A percentile compares a stretch with the other conserved stretches of the same genome.
phyloP scores from a whole-genome alignment of 805 yeast species.

The Hagleromyces aurorensis region DNA sequence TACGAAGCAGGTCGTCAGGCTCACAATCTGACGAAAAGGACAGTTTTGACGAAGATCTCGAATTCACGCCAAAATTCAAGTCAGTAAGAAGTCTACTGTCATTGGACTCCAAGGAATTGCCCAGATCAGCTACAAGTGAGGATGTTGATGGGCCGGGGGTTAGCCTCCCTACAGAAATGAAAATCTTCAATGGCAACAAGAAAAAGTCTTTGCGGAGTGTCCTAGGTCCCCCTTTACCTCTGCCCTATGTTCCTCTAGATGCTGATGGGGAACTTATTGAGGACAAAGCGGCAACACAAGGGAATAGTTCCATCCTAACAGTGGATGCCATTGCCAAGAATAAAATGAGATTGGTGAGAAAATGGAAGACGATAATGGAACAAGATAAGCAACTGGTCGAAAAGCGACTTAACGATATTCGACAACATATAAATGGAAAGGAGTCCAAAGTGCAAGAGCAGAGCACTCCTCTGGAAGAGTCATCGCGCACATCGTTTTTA shows the following conservation, averaged over 20 bases:
- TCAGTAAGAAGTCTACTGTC: slow-evolving; percentile 15
- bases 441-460: no score
- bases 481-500: no score
- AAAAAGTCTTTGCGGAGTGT: slow-evolving; percentile 10
- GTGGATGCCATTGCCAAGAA: slow-evolving; percentile 6
- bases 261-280: neutral
- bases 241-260: slow-evolving; percentile 26
- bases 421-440: slow-evolving; percentile 3
- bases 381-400: slow-evolving; percentile 12
- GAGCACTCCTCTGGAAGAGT: no score
- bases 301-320: slow-evolving; percentile 4
- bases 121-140: slow-evolving; percentile 2
- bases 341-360: slow-evolving; percentile 10
- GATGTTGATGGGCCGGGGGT: no score
- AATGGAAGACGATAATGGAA: slow-evolving; percentile 13
- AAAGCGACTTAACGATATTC: slow-evolving; percentile 13
- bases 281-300: neutral
- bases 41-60: slow-evolving; percentile 28
- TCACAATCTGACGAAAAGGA: slow-evolving; percentile 12
- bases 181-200: no score
- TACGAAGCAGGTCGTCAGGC: no score
- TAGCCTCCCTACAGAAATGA: no score
- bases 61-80: slow-evolving; percentile 21
- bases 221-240: slow-evolving; percentile 35
- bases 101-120: slow-evolving; percentile 2